Evolutionary conservation across 768 basidiomycete genomes (phyloP).

Genomic region (Lanmaoa rubissima): DNA sequence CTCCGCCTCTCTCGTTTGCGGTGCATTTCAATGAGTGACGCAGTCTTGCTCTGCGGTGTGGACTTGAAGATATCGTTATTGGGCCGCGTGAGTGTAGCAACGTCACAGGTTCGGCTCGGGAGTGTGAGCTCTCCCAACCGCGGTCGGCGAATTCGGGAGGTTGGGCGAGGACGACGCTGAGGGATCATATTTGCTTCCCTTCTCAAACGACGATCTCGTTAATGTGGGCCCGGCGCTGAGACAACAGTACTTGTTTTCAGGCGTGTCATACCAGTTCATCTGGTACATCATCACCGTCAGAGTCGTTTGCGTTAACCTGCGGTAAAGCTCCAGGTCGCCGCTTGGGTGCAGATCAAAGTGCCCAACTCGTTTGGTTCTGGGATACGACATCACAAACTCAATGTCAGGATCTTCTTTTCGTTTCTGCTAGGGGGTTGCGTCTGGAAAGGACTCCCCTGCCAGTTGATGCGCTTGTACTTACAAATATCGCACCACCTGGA

Average conservation of each 20-base stretch:
- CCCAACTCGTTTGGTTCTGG: slow-evolving; percentile 45
- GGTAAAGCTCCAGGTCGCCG: slow-evolving; percentile 42
- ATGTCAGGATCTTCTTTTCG: slow-evolving; percentile 50
- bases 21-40: slow-evolving; percentile 83
- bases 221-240: slow-evolving; percentile 16
- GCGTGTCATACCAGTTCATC: slow-evolving; percentile 34
- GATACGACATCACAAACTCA: slow-evolving; percentile 36
- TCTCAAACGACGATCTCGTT: slow-evolving; percentile 33
- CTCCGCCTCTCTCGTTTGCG: slow-evolving; percentile 61
- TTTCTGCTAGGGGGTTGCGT: slow-evolving; percentile 26
- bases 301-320: slow-evolving; percentile 30
- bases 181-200: slow-evolving; percentile 33
- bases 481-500: not conserved
- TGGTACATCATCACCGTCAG: slow-evolving; percentile 36
- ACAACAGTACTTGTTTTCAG: slow-evolving; percentile 15
- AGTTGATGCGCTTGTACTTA: slow-evolving; percentile 23
- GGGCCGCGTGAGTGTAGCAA: slow-evolving; percentile 5
- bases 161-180: slow-evolving; percentile 29
- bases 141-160: slow-evolving; percentile 27
- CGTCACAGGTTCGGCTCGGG: slow-evolving; percentile 29
- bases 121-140: slow-evolving; percentile 23
- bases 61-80: slow-evolving; percentile 15
- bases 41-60: slow-evolving; percentile 56
- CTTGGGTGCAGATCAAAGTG: slow-evolving; percentile 84
- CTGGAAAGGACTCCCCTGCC: slow-evolving; percentile 6